Evolutionary conservation across 1,284 basidiomycete genomes (phyloP).

Genomic region (Pulveroboletus sp.): DNA sequence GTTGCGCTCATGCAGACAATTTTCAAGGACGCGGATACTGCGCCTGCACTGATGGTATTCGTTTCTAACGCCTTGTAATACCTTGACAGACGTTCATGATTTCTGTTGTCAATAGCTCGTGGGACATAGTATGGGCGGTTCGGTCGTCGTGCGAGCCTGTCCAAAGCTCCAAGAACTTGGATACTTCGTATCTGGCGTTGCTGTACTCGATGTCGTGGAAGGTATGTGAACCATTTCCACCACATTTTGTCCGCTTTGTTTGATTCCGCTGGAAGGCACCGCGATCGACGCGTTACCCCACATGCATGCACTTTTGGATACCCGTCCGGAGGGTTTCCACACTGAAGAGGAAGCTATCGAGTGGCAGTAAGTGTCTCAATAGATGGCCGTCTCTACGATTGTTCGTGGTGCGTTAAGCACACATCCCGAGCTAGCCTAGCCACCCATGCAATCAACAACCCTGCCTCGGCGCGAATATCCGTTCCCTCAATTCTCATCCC

Average conservation of each 20-base stretch:
- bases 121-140: slow-evolving; percentile 91
- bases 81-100: background rate
- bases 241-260: background rate
- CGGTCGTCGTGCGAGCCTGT: slow-evolving; percentile 76
- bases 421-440: slow-evolving; percentile 7
- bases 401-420: background rate
- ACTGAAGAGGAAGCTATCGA: slow-evolving; percentile 84
- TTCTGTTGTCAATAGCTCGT: slow-evolving; percentile 54
- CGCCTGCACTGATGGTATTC: slow-evolving; percentile 74
- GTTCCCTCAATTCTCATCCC: slow-evolving; percentile 76
- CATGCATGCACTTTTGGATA: slow-evolving; percentile 88
- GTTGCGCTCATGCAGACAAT: slow-evolving; percentile 65
- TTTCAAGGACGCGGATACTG: slow-evolving; percentile 61
- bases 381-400: background rate
- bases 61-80: background rate
- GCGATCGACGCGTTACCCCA: slow-evolving; percentile 89
- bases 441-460: slow-evolving; percentile 73
- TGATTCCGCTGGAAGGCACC: slow-evolving; percentile 58
- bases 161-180: slow-evolving; percentile 65
- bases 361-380: slow-evolving; percentile 89
- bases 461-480: slow-evolving; percentile 79
- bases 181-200: slow-evolving; percentile 79
- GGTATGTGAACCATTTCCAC: slow-evolving; percentile 46
- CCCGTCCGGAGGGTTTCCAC: slow-evolving; percentile 82
- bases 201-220: slow-evolving; percentile 95